Percentiles rank a stretch among this genome's conserved stretches.
These are phyloP conservation scores for Cairneyella variabilis DNA, from an alignment of 495 filamentous ascomycete genomes.

Conservation along the genomic window DNA sequence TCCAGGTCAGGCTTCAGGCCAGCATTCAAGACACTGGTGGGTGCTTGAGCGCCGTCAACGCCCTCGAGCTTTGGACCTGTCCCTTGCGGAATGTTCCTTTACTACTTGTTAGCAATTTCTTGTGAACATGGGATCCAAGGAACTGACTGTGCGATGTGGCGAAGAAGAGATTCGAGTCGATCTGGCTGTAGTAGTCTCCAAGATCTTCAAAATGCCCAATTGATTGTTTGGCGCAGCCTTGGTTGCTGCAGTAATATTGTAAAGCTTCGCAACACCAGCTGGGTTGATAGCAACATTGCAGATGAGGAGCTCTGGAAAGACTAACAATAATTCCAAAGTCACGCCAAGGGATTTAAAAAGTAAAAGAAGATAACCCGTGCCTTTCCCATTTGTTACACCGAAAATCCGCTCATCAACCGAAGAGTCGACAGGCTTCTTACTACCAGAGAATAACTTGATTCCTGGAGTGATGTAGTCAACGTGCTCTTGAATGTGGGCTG, in stretches of 20 bases:
- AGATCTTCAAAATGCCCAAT: constrained; percentile 33
- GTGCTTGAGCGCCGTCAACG: constrained; percentile 42
- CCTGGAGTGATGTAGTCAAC: constrained; percentile 59
- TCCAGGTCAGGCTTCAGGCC: constrained; percentile 15
- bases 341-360: not conserved
- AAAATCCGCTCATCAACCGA: constrained; percentile 3
- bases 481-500: constrained; percentile 43
- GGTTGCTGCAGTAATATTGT: constrained; percentile 12
- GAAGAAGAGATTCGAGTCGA: constrained; percentile 61
- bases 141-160: constrained; percentile 33
- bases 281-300: constrained; percentile 21
- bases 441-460: constrained; percentile 34
- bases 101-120: constrained; percentile 42
- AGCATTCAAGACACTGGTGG: not conserved
- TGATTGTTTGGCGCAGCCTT: constrained; percentile 24
- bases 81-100: constrained; percentile 37
- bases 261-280: constrained; percentile 28
- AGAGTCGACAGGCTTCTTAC: not conserved
- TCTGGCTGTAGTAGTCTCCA: constrained; percentile 37
- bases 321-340: not conserved
- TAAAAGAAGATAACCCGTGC: not conserved
- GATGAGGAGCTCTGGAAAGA: not conserved
- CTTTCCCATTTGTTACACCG: constrained; percentile 1
- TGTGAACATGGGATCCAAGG: not conserved
- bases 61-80: constrained; percentile 37